Base-by-base conservation (phyloP, 192 early-diverging fungal species). In the Physocladia obscura region DNA sequence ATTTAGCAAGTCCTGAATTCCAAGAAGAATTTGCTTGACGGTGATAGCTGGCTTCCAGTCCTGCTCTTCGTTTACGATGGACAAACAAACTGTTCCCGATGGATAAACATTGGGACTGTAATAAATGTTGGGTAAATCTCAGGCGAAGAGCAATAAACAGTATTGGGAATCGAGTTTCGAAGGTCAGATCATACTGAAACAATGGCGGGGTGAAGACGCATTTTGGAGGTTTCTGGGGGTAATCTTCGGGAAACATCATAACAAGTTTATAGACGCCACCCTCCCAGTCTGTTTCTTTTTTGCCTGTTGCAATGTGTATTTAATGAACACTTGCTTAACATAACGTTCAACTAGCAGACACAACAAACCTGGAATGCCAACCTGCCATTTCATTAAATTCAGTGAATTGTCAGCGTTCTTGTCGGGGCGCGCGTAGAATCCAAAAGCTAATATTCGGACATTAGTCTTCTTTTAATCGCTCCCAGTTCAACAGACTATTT, bases 31-130 rank as follows among this genome's bases (percentile, higher is more conserved):
- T 87, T 98, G 95, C 62, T 99, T 99, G 57, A 99, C 81, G 3
- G 93, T 97, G 62, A 99, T 95, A 21, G 92, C 89, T 0, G 78
- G 78, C 64, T 83, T 80, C 78, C 79, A 83, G 62, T 81, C 96
- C 64, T 98, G 89, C 19, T 97, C 94, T 49, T 93, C 94, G 67
- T 97, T 95, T 56, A 99, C 76, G 69, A 99, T 99, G 0, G 94
- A 96, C 48, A 99, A 79, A 62, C 97, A 99, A 22, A 99, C 94
- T 2, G 95, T 97, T 61, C 97, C 97, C 2, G 93, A 95, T 21
- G 97, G 97, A 69, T 96, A 98, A 24, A 98, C 88, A 71, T 99
- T 99, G 2, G 95, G 95, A 73, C 65, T 68, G 65, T 6, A 21
- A n/a, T n/a, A n/a, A n/a, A n/a, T n/a, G n/a, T n/a, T n/a, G 40